Evolutionary conservation across 495 filamentous ascomycete genomes (phyloP).

Genomic region (Xylaria scruposa): DNA sequence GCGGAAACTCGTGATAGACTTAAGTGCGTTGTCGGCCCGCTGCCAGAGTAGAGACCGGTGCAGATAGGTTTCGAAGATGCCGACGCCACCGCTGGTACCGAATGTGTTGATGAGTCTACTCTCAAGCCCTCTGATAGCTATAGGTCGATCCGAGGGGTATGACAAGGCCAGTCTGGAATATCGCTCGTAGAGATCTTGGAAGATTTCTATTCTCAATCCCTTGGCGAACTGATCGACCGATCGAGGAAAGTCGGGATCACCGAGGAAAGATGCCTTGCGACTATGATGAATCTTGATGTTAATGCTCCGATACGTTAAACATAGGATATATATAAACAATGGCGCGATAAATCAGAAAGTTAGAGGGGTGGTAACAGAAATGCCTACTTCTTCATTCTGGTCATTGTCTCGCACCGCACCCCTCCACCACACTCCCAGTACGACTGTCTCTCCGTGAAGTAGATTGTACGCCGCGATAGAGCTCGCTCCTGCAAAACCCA

Average conservation of each 20-base stretch:
- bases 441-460: not conserved
- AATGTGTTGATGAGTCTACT: not conserved
- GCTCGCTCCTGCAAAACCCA: not conserved
- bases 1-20: slow-evolving; percentile 1
- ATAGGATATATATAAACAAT: not conserved
- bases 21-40: not conserved
- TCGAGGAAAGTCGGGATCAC: not conserved
- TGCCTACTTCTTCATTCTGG: not conserved
- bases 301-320: not conserved
- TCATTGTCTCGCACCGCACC: not conserved
- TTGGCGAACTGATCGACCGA: not conserved
- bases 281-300: not conserved
- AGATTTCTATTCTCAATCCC: not conserved
- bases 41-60: not conserved
- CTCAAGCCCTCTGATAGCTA: not conserved
- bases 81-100: not conserved
- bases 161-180: not conserved
- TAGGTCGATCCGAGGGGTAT: not conserved
- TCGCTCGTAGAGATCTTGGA: not conserved
- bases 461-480: not conserved
- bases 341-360: no score
- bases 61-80: not conserved
- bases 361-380: not conserved
- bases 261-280: not conserved
- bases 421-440: not conserved